Evolutionary conservation across 2,329 filamentous ascomycete species (phyloP).

Genomic region (Lasiodiplodia sp.): DNA sequence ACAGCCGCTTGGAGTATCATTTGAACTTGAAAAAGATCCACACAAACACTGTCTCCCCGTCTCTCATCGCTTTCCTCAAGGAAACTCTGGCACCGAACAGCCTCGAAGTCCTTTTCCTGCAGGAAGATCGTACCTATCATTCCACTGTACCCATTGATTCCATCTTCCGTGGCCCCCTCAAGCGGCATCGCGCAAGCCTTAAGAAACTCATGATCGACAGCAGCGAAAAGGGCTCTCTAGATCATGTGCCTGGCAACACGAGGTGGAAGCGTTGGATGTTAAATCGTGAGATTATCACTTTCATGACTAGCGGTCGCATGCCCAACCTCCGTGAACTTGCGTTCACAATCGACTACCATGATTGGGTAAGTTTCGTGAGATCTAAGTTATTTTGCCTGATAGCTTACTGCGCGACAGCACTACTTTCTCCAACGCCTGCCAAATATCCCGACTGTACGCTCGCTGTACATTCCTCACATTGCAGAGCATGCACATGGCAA

Average conservation of each 20-base stretch:
- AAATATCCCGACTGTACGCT: constrained; percentile 72
- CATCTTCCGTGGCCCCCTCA: constrained; percentile 74
- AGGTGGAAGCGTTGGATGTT: constrained; percentile 76
- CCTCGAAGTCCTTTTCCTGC: constrained; percentile 79
- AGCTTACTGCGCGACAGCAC: constrained; percentile 61
- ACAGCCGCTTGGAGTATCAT: constrained; percentile 47
- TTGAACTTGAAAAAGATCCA: constrained; percentile 77
- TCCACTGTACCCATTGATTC: constrained; percentile 70
- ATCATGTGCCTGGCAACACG: constrained; percentile 46
- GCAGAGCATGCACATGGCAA: constrained; percentile 65
- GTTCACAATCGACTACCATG: constrained; percentile 74
- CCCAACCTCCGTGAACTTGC: constrained; percentile 73
- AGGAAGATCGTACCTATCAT: constrained; percentile 66
- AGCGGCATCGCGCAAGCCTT: constrained; percentile 73
- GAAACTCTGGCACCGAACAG: constrained; percentile 80
- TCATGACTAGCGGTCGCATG: constrained; percentile 81
- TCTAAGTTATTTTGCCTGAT: neutral
- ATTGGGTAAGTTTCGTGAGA: constrained; percentile 69
- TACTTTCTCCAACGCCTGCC: constrained; percentile 79
- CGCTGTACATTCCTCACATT: constrained; percentile 74
- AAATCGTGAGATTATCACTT: constrained; percentile 71
- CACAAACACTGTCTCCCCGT: constrained; percentile 73
- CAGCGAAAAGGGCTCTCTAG: constrained; percentile 60
- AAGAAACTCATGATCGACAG: constrained; percentile 78
- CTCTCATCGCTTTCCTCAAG: constrained; percentile 76